Percentiles rank a stretch among this genome's conserved stretches.
phyloP scores from a whole-genome alignment of 305 asterid genomes.

The Rubia peregrina region DNA sequence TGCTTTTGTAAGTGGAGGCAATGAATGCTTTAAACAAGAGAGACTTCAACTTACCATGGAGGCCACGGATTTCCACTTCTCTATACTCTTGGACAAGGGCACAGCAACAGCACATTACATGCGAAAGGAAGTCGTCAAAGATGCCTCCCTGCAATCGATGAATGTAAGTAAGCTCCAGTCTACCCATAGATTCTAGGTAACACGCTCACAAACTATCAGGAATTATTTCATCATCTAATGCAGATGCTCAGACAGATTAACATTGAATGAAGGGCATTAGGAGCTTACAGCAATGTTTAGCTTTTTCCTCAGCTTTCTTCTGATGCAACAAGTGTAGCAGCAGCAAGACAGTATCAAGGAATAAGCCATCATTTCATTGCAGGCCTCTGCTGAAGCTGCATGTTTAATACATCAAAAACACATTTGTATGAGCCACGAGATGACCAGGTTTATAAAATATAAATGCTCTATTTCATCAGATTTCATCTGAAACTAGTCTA shows the following conservation, averaged over 20 bases:
- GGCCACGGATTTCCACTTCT: constrained; percentile 65
- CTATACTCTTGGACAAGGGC: constrained; percentile 88
- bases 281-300: constrained; percentile 54
- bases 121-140: constrained; percentile 76
- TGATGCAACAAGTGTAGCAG: constrained; percentile 84
- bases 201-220: background rate
- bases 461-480: background rate
- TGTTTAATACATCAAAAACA: constrained; percentile 19
- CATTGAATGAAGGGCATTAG: background rate
- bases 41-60: constrained; percentile 34
- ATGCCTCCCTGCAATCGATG: constrained; percentile 54
- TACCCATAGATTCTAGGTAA: background rate
- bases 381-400: constrained; percentile 73
- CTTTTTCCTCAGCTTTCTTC: constrained; percentile 56
- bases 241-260: background rate
- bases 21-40: background rate
- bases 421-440: constrained; percentile 11
- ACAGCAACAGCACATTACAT: constrained; percentile 89
- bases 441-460: background rate
- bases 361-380: constrained; percentile 82
- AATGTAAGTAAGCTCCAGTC: background rate
- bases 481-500: background rate
- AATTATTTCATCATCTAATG: background rate
- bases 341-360: constrained; percentile 77
- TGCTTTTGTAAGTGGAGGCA: background rate